Conservation (phyloP, 2,329 filamentous ascomycete genomes). For the Xylariaceae sp. region DNA sequence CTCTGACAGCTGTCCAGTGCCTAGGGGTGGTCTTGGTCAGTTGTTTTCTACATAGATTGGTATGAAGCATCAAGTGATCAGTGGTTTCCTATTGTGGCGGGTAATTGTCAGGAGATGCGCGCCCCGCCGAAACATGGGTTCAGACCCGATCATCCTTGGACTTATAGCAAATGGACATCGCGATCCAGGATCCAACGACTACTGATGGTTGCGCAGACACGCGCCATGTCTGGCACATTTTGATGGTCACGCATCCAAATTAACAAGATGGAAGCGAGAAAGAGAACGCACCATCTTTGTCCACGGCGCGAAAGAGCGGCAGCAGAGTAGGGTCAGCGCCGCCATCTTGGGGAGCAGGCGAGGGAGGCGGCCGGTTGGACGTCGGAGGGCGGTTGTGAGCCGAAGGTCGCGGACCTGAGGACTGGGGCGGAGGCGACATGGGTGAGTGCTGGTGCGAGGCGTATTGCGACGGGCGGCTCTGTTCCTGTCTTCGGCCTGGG, state of each 20-base stretch:
- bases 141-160: too few relatives aligned
- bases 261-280: background rate
- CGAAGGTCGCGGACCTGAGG: conserved; percentile 40
- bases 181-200: too few relatives aligned
- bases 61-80: background rate
- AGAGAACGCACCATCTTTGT: conserved; percentile 66
- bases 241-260: too few relatives aligned
- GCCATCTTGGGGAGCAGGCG: conserved; percentile 53
- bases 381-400: conserved; percentile 52
- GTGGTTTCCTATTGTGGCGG: too few relatives aligned
- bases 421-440: conserved; percentile 51
- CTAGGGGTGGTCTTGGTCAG: conserved; percentile 37
- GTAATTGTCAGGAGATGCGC: too few relatives aligned
- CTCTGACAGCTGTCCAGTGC: conserved; percentile 80
- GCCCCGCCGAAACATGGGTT: too few relatives aligned
- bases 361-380: conserved; percentile 62
- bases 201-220: too few relatives aligned
- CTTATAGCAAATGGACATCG: too few relatives aligned
- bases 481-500: conserved; percentile 18
- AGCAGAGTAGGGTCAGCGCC: conserved; percentile 71
- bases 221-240: too few relatives aligned
- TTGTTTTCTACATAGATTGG: background rate
- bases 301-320: conserved; percentile 85
- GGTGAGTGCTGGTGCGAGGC: conserved; percentile 25
- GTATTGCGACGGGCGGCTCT: conserved; percentile 17